Base-by-base conservation (phyloP, 495 filamentous ascomycete species). In the Penicillium macrosclerotiorum region DNA sequence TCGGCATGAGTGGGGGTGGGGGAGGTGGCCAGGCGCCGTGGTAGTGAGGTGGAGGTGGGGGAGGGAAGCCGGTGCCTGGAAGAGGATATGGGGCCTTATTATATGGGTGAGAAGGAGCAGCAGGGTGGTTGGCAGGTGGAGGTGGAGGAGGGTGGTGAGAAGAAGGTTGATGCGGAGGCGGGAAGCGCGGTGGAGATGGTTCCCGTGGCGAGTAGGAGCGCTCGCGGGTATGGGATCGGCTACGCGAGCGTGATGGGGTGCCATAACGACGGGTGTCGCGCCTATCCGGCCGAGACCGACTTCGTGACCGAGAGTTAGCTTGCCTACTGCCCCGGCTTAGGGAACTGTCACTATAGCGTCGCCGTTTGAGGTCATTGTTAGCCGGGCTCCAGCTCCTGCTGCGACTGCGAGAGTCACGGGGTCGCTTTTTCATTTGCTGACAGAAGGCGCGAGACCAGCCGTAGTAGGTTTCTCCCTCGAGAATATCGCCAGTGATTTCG, bases 391-490 rank as follows among this genome's bases (percentile, higher is more conserved):
- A 51, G 37, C 63, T 67, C 9, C 60, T 52, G 18, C 53, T 63
- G 19, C 57, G 52, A 43, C 64, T 49, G 34, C 46, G 44, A 24
- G 52, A 54, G 24, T 41, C 43, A 20, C 50, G 59, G 8, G 59
- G 68, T 44, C 80, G 72, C 40, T 76, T 77, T 59, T 83, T 88
- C 86, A 92, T 94, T 49, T 84, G 83, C 51, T 87, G 75, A 66
- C 88, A 94, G 52, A 94, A 95, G 6, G 70, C 65, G 33, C 76
- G 79, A 11, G 86, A 90, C 90, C 90, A 95, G 27, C 88, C 90
- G 58, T 93, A 93, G 57, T 95, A 94, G 6, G 81, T 83, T 24
- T 92, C 82, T 6, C 82, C 81, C n/a, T 66, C 55, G 8, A 72
- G 41, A 14, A 83, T 63, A 9, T 87, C 80, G 1, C 81, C 83